Evolutionary conservation across 1,284 basidiomycete genomes (phyloP), one percentile per base, ranked within the genome.

Genomic region (Pterulicium gracile): DNA sequence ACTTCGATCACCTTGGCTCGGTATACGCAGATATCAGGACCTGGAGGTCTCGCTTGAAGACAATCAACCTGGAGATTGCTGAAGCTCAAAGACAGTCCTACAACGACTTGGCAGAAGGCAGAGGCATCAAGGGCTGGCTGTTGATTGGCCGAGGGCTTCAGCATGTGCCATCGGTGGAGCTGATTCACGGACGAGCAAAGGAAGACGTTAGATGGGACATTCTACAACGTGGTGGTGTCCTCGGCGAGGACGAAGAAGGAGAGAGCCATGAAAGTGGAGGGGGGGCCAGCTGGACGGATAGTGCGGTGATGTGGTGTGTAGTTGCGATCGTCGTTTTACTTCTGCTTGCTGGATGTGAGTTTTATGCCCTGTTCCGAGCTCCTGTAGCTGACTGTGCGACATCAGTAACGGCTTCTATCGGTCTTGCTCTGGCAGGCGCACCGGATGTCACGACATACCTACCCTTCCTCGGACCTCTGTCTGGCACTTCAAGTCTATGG

Each of bases 171-270:
- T 76, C 75, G 1, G 64, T 83, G 3, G 64, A 83, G 56, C 61
- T 81, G 23, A 85, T 91, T 21, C 78, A 85, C 54, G 87, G 86
- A 1, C 65, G 80, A 41, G 79, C 82, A 12, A 87, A 84, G 59
- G 86, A 89, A 54, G 87, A 89, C 57, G 76, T 91, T 22, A 61
- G 81, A 44, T 91, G 87, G 86, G 74, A 79, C 50, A 77, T 86
- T 43, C 61, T 89, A 17, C 84, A 86, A 53, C 67, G 70, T 50
- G 73, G 36, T 4, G 19, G 15, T 39, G 36, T 17, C 36, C 15
- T 39, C n/a, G n/a, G n/a, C n/a, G 15, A 18, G 15, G 36, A 17
- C 15, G 36, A 32, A 10, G 27, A 32, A 7, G 27, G 7, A 13
- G 5, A 7, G 19, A 4, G 19, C 15, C n/a, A 17, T 4, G 36